These are phyloP conservation scores for Celoporthe dispersa DNA, from an alignment of 2,329 filamentous ascomycete species.

Conservation along the genomic window DNA sequence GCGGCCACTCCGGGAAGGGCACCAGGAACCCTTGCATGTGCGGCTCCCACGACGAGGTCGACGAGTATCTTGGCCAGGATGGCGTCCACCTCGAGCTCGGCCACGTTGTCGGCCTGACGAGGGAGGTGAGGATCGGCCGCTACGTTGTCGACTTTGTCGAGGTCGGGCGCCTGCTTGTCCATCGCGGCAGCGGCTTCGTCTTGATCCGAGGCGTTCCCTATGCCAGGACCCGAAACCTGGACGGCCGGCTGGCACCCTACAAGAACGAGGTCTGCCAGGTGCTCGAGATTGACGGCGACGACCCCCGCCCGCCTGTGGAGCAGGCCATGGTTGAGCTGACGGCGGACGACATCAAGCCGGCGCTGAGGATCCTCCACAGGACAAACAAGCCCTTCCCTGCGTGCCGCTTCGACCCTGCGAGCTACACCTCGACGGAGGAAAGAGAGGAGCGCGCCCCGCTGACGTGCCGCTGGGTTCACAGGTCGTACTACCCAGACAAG, in stretches of 20 bases:
- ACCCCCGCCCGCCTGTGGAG: conserved; percentile 37
- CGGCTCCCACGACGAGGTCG: conserved; percentile 11
- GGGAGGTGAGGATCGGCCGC: conserved; percentile 30
- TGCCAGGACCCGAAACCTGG: conserved; percentile 40
- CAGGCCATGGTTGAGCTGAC: conserved; percentile 51
- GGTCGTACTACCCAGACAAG: conserved; percentile 39
- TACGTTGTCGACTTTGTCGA: conserved; percentile 34
- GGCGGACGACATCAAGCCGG: conserved; percentile 40
- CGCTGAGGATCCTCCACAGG: conserved; percentile 48
- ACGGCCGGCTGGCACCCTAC: conserved; percentile 44
- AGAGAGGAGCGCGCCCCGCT: conserved; percentile 43
- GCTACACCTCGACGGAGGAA: conserved; percentile 33
- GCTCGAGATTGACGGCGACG: conserved; percentile 45
- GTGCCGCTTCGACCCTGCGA: conserved; percentile 35
- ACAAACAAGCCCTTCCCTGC: conserved; percentile 60
- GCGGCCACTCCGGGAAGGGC: conserved; percentile 21
- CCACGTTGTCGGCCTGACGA: conserved; percentile 34
- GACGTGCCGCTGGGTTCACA: conserved; percentile 57
- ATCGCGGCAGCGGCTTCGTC: conserved; percentile 44
- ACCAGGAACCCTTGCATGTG: conserved; percentile 25
- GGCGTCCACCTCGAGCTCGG: conserved; percentile 6
- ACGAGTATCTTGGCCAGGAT: conserved; percentile 26
- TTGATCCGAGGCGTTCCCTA: conserved; percentile 46
- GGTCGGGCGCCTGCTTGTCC: conserved; percentile 45
- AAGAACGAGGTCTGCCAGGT: conserved; percentile 50